A percentile compares a stretch with the other conserved stretches of the same genome.
These are phyloP conservation scores for Calamus simplicifolius DNA, from an alignment of 176 grass and related monocot species.

Conservation along the genomic window DNA sequence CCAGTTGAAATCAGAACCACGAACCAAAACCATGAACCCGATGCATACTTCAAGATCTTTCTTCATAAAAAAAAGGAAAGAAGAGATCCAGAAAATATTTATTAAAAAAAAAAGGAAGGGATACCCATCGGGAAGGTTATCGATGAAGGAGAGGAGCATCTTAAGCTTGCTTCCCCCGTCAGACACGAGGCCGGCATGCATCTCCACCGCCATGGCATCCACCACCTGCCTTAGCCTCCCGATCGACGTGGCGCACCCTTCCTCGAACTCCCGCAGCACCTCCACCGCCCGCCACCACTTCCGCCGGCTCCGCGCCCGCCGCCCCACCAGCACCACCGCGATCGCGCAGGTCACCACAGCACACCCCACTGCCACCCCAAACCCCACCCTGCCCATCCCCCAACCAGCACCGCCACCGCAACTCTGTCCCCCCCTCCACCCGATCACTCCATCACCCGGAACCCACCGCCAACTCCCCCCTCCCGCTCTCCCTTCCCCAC, in stretches of 20 bases:
- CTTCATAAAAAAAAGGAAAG: too few relatives aligned
- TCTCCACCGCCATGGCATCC: slow-evolving; percentile 60
- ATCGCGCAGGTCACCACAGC: slow-evolving; percentile 36
- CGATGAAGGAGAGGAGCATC: slow-evolving; percentile 68
- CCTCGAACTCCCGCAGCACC: slow-evolving; percentile 40
- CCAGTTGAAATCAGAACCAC: too few relatives aligned
- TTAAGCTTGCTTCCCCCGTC: slow-evolving; percentile 66
- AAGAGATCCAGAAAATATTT: too few relatives aligned
- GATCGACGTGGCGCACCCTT: slow-evolving; percentile 43
- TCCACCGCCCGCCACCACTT: slow-evolving; percentile 39
- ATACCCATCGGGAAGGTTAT: slow-evolving; percentile 45
- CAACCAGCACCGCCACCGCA: not conserved
- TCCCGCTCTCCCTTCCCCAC: too few relatives aligned
- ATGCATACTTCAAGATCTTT: too few relatives aligned
- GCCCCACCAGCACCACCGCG: slow-evolving; percentile 27
- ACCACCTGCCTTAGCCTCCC: slow-evolving; percentile 44
- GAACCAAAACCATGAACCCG: too few relatives aligned
- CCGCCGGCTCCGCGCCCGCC: slow-evolving; percentile 23
- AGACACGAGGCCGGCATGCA: slow-evolving; percentile 53
- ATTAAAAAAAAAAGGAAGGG: too few relatives aligned
- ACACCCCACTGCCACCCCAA: slow-evolving; percentile 36
- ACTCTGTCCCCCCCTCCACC: slow-evolving; percentile 15
- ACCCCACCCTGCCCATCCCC: slow-evolving; percentile 27
- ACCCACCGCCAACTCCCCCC: not conserved
- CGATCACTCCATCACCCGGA: not conserved